Evolutionary conservation across 2,329 filamentous ascomycete species (phyloP), one percentile per base, ranked within the genome.

Genomic region (Pseudogymnoascus sp.): DNA sequence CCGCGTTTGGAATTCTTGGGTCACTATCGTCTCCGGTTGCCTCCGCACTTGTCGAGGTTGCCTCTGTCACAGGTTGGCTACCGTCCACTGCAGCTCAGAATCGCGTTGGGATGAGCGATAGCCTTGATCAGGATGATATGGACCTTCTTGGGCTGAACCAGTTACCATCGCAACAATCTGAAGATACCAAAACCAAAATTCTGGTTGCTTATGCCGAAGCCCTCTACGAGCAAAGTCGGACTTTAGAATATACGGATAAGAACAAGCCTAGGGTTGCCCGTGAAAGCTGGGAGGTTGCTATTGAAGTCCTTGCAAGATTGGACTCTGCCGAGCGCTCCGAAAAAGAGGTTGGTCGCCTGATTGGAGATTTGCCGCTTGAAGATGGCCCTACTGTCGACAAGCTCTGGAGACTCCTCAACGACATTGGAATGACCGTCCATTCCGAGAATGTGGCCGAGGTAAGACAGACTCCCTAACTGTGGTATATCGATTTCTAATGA

Each of bases 271-370:
- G 66, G 21, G 72, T 74, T 11, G 71, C 75, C 12, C 79, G 82
- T 38, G 88, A 93, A 68, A 93, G 93, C 7, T 97, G 93, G 93
- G 91, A 97, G 76, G 77, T 97, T 71, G 89, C 92, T 0, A 86
- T 97, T 45, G 86, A 91, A 64, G 83, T 96, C 9, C 80, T 97
- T 52, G 90, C 89, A 8, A 86, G 93, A 61, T 83, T 97, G 72
- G 89, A 96, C 71, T 86, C 92, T 64, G 79, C 83, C 0, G 80
- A 85, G 59, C 83, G 84, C 59, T 90, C 90, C 6, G 88, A 90
- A 71, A 84, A 88, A 66, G 87, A 87, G 64, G 89, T 97, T 9
- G 83, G 86, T 41, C 83, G 88, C 64, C 78, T 97, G 65, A 80
- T 97, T 61, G 76, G 80, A 45, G 83, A 88, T 62, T 79, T 97